Percentiles rank a stretch among this genome's conserved stretches.
These are phyloP conservation scores for Suhomyces sp. DNA, from an alignment of 805 yeast genomes.

Conservation along the genomic window DNA sequence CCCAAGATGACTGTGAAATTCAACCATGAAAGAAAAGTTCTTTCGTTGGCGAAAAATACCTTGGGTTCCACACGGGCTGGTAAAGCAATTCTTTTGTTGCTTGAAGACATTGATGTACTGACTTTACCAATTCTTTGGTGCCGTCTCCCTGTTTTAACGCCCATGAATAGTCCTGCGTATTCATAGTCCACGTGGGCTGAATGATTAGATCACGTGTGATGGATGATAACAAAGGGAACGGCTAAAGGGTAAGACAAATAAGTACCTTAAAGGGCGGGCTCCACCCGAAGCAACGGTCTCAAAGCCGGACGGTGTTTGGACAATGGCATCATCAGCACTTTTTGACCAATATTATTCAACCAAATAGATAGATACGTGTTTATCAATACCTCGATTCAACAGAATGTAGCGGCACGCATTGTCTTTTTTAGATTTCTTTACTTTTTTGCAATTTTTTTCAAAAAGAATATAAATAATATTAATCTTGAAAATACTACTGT, in stretches of 20 bases:
- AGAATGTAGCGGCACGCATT: too few species aligned
- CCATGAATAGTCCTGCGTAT: not conserved
- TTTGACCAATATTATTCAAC: too few species aligned
- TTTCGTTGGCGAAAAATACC: constrained; percentile 97
- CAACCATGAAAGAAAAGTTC: constrained; percentile 97
- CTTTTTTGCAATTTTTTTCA: too few species aligned
- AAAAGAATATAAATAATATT: too few species aligned
- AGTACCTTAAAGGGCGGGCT: too few species aligned
- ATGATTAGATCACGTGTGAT: not conserved
- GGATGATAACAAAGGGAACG: not conserved
- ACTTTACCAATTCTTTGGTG: not conserved
- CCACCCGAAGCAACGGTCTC: too few species aligned
- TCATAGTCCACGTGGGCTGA: not conserved
- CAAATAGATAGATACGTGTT: too few species aligned
- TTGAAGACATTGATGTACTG: constrained; percentile 27
- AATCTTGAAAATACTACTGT: too few species aligned
- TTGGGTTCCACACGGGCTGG: constrained; percentile 99
- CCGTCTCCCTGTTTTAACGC: not conserved
- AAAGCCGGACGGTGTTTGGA: too few species aligned
- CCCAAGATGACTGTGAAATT: constrained; percentile 98
- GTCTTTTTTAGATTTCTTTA: too few species aligned
- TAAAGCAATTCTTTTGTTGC: constrained; percentile 82
- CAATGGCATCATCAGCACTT: too few species aligned
- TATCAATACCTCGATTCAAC: too few species aligned
- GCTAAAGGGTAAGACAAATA: not conserved